Evolutionary conservation across 2,329 filamentous ascomycete genomes (phyloP).

Genomic region (Phialophora expanda): DNA sequence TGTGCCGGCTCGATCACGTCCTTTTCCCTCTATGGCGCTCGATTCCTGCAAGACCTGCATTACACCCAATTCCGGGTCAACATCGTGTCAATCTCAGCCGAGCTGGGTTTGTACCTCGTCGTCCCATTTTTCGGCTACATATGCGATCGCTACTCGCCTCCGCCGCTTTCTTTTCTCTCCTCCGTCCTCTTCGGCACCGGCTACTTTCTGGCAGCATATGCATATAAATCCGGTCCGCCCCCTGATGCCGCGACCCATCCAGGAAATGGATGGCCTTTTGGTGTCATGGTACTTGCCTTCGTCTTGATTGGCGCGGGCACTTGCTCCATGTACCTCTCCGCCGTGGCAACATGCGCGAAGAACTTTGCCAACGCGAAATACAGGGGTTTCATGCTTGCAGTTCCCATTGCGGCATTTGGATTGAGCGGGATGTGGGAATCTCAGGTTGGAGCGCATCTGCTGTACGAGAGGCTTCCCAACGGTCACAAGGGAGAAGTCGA

Average conservation of each 20-base stretch:
- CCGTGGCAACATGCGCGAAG: slow-evolving; percentile 96
- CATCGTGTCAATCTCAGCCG: slow-evolving; percentile 82
- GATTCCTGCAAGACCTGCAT: slow-evolving; percentile 82
- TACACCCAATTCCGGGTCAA: slow-evolving; percentile 95
- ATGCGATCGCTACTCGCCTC: slow-evolving; percentile 85
- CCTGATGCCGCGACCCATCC: slow-evolving; percentile 57
- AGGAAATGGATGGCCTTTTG: slow-evolving; percentile 70
- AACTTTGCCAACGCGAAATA: slow-evolving; percentile 92
- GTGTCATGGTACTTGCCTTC: slow-evolving; percentile 84
- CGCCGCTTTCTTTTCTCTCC: slow-evolving; percentile 74
- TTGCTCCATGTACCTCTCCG: slow-evolving; percentile 84
- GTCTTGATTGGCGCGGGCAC: slow-evolving; percentile 81
- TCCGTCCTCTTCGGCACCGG: slow-evolving; percentile 76
- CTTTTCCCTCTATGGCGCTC: slow-evolving; percentile 90
- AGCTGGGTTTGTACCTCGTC: slow-evolving; percentile 88
- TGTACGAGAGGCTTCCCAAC: slow-evolving; percentile 71
- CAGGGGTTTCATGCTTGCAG: slow-evolving; percentile 84
- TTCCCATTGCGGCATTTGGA: slow-evolving; percentile 91
- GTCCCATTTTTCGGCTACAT: slow-evolving; percentile 87
- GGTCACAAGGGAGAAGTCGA: slow-evolving; percentile 67
- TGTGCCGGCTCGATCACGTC: slow-evolving; percentile 91
- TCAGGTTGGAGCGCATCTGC: slow-evolving; percentile 78
- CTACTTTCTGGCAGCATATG: slow-evolving; percentile 80
- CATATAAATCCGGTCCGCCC: slow-evolving; percentile 67
- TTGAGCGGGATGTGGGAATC: slow-evolving; percentile 96